These are phyloP conservation scores for Debaryomyces singareniensis DNA, from an alignment of 1,139 yeast species.

Conservation along the genomic window DNA sequence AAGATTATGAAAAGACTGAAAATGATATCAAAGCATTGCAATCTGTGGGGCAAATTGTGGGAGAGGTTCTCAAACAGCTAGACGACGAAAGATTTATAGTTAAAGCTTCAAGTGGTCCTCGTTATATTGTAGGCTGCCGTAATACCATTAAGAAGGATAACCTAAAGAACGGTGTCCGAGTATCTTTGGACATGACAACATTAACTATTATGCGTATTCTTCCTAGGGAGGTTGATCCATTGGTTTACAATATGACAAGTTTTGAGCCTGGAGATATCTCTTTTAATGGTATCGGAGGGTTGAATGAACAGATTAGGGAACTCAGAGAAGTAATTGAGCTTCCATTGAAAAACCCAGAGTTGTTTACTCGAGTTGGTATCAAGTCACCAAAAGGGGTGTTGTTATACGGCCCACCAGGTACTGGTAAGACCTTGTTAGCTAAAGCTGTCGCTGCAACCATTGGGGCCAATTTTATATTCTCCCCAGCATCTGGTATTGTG, in stretches of 20 bases:
- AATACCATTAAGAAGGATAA: constrained; percentile 81
- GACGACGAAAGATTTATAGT: constrained; percentile 95
- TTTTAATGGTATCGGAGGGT: constrained; percentile 94
- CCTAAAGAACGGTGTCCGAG: constrained; percentile 91
- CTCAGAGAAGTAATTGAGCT: constrained; percentile 95
- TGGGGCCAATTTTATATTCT: constrained; percentile 95
- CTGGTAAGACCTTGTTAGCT: constrained; percentile 93
- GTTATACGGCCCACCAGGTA: constrained; percentile 98
- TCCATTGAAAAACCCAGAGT: constrained; percentile 95
- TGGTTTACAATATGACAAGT: constrained; percentile 97
- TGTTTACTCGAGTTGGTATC: constrained; percentile 92
- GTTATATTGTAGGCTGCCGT: constrained; percentile 96
- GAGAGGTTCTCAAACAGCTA: constrained; percentile 93
- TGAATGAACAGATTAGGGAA: constrained; percentile 92
- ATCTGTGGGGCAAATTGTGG: constrained; percentile 95
- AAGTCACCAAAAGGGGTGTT: constrained; percentile 98
- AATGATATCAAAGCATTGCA: constrained; percentile 96
- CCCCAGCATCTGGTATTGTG: constrained; percentile 97
- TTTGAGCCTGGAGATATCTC: constrained; percentile 96
- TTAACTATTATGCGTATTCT: constrained; percentile 94
- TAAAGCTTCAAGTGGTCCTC: constrained; percentile 95
- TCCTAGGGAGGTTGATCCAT: constrained; percentile 97
- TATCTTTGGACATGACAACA: constrained; percentile 96
- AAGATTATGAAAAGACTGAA: constrained; percentile 87
- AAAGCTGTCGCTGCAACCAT: constrained; percentile 98